Evolutionary conservation across 1,284 basidiomycete genomes (phyloP), one percentile per base, ranked within the genome.

Genomic region (Ceratobasidium theobromae): DNA sequence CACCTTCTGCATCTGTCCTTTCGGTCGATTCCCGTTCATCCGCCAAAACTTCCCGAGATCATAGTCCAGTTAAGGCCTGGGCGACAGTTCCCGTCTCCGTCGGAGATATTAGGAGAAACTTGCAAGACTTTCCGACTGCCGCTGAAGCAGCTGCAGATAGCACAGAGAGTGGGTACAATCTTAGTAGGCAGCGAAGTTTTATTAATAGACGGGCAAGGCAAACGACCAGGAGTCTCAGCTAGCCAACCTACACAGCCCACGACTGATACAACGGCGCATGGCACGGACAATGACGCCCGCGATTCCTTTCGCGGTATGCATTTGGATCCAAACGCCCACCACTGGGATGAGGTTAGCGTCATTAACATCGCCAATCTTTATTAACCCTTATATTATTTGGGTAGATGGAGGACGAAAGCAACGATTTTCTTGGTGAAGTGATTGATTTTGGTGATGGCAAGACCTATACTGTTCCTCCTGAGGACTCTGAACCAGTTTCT

Each of bases 361-460:
- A 1, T 38, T 48, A 45, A 43, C 62, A n/a, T 45, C 27, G 1
- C 51, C 27, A 33, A 12, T 1, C 27, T 3, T 8, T 8, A 8
- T 23, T 35, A 38, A 57, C 9, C 38, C 18, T 25, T 9, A 40
- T 43, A 43, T 41, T 60, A n/a, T 38, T 14, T n/a, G 18, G 18
- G 23, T 71, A 90, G 86, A 87, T 90, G 84, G 87, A 91, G 77
- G 93, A 93, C 75, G 94, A 96, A 70, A 91, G 94, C 67, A 91
- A 93, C 72, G 91, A 93, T 72, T 94, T 93, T 72, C 77, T 96
- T 38, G 89, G 86, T 71, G 91, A 88, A 43, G 88, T 94, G 41
- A 91, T 97, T 72, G 93, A 97, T 75, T 97, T 97, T 74, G 93
- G 86, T 4, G 95, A 97, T 74, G 93, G 93, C 4, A 85, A 87